Percentiles rank a stretch among this genome's conserved stretches.
Conservation (phyloP, 345 rosid species). For the Lepidium sativum region DNA sequence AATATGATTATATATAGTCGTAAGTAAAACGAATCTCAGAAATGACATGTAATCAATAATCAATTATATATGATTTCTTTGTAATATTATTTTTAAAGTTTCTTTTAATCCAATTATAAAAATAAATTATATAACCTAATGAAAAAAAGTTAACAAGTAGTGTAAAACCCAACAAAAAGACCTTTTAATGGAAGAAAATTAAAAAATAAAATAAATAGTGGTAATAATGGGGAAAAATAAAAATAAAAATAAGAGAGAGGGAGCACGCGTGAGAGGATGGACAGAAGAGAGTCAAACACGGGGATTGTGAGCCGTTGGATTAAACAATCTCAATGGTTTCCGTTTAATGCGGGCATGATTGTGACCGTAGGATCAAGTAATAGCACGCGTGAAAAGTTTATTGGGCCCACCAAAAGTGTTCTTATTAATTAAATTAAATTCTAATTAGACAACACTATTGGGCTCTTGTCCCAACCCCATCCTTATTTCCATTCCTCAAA, state of each 20-base stretch:
- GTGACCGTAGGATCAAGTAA: constrained; percentile 23
- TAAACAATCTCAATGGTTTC: constrained; percentile 21
- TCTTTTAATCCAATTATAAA: background rate
- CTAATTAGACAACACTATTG: no score
- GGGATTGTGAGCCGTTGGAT: constrained; percentile 32
- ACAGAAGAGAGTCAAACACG: constrained; percentile 38
- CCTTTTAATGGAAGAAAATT: no score
- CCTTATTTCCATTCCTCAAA: no score
- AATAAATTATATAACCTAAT: background rate
- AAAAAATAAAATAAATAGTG: no score
- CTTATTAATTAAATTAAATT: constrained; percentile 9
- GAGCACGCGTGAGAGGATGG: constrained; percentile 32
- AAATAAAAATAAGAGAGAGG: no score
- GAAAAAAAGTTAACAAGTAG: background rate
- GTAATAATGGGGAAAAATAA: no score
- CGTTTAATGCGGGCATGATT: constrained; percentile 27
- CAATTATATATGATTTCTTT: no score
- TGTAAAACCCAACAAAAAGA: background rate
- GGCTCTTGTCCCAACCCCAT: no score
- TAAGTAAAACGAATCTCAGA: no score
- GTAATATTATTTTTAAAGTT: no score
- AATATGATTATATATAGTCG: no score
- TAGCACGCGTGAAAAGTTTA: constrained; percentile 31
- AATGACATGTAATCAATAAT: no score
- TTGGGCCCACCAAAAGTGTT: background rate